Conservation (phyloP, 2,329 filamentous ascomycete species). For the Colletotrichum phormii region DNA sequence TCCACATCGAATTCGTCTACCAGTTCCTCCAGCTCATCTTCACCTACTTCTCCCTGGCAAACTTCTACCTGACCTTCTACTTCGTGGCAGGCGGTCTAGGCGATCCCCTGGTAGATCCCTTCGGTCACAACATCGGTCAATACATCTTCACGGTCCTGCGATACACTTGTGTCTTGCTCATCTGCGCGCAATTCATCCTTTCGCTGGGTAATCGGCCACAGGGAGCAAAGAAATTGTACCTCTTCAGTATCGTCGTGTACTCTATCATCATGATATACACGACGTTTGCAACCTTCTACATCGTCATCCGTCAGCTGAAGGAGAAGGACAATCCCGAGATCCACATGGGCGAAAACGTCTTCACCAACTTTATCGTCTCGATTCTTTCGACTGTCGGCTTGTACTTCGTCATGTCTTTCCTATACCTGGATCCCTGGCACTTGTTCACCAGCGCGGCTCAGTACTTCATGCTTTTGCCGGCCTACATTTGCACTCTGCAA, state of each 20-base stretch:
- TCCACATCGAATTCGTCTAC: slow-evolving; percentile 96
- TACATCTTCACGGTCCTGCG: slow-evolving; percentile 89
- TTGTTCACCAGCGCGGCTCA: slow-evolving; percentile 93
- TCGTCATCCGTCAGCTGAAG: slow-evolving; percentile 84
- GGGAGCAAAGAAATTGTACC: slow-evolving; percentile 90
- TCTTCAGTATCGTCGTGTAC: slow-evolving; percentile 90
- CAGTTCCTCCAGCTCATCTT: slow-evolving; percentile 93
- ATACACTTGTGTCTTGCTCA: slow-evolving; percentile 87
- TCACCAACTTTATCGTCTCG: slow-evolving; percentile 94
- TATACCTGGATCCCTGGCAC: slow-evolving; percentile 99
- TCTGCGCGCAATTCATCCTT: slow-evolving; percentile 94
- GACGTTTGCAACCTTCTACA: slow-evolving; percentile 88
- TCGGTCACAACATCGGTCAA: slow-evolving; percentile 86
- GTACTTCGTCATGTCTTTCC: slow-evolving; percentile 95
- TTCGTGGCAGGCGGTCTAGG: slow-evolving; percentile 93
- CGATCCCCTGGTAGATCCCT: slow-evolving; percentile 85
- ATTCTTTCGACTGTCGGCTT: slow-evolving; percentile 90
- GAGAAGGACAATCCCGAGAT: slow-evolving; percentile 55
- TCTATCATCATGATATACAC: slow-evolving; percentile 96
- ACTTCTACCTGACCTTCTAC: slow-evolving; percentile 99
- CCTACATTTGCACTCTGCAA: slow-evolving; percentile 96
- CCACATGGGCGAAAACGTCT: slow-evolving; percentile 84
- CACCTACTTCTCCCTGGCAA: slow-evolving; percentile 97
- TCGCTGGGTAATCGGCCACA: slow-evolving; percentile 97
- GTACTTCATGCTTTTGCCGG: slow-evolving; percentile 92